Evolutionary conservation across 768 basidiomycete genomes (phyloP).

Genomic region (Leccinellum rugosiceps): DNA sequence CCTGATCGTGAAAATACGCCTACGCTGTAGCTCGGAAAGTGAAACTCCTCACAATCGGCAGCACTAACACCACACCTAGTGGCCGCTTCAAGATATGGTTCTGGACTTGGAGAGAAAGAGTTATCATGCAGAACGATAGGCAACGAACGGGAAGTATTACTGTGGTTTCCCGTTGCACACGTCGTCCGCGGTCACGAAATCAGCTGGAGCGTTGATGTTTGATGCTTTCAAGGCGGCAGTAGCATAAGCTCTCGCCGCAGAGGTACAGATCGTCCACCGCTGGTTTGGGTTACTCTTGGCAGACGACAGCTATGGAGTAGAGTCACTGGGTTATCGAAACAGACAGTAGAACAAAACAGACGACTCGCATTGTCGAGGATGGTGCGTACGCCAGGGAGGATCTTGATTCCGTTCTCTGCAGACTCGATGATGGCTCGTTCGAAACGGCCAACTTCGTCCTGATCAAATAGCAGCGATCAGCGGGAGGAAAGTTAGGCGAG

Average conservation of each 20-base stretch:
- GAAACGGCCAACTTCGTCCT: conserved; percentile 76
- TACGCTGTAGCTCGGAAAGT: background rate
- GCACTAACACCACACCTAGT: conserved; percentile 62
- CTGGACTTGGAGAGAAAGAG: conserved; percentile 48
- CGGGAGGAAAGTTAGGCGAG: background rate
- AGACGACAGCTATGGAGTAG: conserved; percentile 24
- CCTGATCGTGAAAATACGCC: conserved; percentile 38
- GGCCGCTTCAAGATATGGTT: conserved; percentile 89
- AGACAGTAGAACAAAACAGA: background rate
- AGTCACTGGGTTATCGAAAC: conserved; percentile 4
- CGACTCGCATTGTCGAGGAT: conserved; percentile 53
- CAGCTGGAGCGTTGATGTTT: conserved; percentile 64
- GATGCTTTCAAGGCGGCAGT: conserved; percentile 63
- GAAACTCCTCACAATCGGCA: conserved; percentile 19
- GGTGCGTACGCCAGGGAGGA: conserved; percentile 66
- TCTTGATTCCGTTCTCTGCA: conserved; percentile 58
- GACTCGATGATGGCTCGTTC: conserved; percentile 74
- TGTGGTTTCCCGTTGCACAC: conserved; percentile 79
- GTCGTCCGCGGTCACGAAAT: conserved; percentile 81
- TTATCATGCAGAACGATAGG: conserved; percentile 1
- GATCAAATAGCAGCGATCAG: conserved; percentile 3
- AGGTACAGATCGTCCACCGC: conserved; percentile 85
- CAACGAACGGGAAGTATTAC: conserved; percentile 32
- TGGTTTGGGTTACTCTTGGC: conserved; percentile 46
- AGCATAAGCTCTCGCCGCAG: conserved; percentile 78